A percentile compares a stretch with the other conserved stretches of the same genome.
phyloP scores from a whole-genome alignment of 805 yeast genomes.

The Teunomyces gatunensis region DNA sequence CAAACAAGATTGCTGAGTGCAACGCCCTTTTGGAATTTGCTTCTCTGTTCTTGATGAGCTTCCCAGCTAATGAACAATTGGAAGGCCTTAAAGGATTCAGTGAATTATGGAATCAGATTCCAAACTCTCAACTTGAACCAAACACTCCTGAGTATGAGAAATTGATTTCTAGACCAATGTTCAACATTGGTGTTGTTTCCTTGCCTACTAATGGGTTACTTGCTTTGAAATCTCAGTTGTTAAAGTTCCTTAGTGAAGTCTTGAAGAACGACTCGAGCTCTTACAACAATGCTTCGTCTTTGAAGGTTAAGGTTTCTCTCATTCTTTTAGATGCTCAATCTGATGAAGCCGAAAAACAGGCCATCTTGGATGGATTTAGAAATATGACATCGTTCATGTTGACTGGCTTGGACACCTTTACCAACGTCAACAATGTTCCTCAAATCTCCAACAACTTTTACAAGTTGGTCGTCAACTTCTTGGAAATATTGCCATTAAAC shows the following conservation, averaged over 20 bases:
- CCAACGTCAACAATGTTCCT: conserved; percentile 13
- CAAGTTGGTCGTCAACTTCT: conserved; percentile 56
- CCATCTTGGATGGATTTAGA: conserved; percentile 34
- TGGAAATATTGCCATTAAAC: conserved; percentile 72
- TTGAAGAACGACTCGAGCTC: conserved; percentile 27
- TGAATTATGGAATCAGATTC: conserved; percentile 50
- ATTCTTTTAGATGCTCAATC: conserved; percentile 44
- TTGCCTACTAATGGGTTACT: conserved; percentile 48
- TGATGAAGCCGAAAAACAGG: conserved; percentile 24
- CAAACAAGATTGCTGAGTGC: conserved; percentile 64
- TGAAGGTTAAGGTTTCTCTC: conserved; percentile 52
- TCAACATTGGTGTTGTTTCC: conserved; percentile 58
- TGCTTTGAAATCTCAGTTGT: conserved; percentile 47
- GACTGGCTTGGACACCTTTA: conserved; percentile 35
- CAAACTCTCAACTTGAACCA: conserved; percentile 40
- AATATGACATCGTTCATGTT: conserved; percentile 33
- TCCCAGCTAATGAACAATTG: conserved; percentile 67
- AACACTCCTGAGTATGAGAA: conserved; percentile 33
- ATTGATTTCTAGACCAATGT: conserved; percentile 54
- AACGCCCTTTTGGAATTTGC: conserved; percentile 69
- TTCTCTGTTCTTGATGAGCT: conserved; percentile 63
- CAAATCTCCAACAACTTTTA: conserved; percentile 44
- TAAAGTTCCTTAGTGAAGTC: conserved; percentile 56
- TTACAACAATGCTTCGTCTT: conserved; percentile 24
- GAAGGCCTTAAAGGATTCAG: conserved; percentile 51